Evolutionary conservation across 2,329 filamentous ascomycete species (phyloP).

Genomic region (Colletotrichum sidae): DNA sequence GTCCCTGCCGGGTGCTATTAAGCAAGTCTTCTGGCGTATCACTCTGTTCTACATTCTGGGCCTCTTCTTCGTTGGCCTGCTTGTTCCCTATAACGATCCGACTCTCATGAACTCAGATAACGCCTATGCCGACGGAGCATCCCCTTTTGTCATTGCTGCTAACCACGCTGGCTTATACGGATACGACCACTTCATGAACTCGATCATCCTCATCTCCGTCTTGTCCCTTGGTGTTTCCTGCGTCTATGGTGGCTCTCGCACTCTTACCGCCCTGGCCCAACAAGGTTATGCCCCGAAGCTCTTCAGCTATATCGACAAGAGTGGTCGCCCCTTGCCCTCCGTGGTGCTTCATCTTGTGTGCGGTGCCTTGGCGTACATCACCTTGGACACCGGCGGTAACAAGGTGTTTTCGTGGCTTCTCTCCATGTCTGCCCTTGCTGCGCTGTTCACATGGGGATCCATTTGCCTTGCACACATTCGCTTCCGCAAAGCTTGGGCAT

Average conservation of each 20-base stretch:
- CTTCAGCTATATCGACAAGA: slow-evolving; percentile 68
- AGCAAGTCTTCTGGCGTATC: slow-evolving; percentile 77
- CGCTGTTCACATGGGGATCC: slow-evolving; percentile 76
- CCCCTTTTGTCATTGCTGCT: slow-evolving; percentile 69
- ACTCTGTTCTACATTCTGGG: slow-evolving; percentile 67
- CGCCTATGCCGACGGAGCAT: slow-evolving; percentile 44
- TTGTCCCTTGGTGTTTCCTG: slow-evolving; percentile 69
- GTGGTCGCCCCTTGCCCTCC: slow-evolving; percentile 65
- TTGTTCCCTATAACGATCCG: slow-evolving; percentile 58
- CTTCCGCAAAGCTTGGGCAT: slow-evolving; percentile 73
- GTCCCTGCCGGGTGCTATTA: slow-evolving; percentile 83
- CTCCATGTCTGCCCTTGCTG: slow-evolving; percentile 72
- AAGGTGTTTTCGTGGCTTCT: slow-evolving; percentile 74
- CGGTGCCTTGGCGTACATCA: slow-evolving; percentile 63
- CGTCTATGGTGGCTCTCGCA: slow-evolving; percentile 70
- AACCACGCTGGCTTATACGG: slow-evolving; percentile 61
- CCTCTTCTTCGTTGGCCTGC: slow-evolving; percentile 63
- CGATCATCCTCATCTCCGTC: slow-evolving; percentile 69
- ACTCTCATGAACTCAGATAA: slow-evolving; percentile 47
- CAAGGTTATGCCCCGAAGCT: slow-evolving; percentile 69
- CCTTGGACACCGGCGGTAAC: slow-evolving; percentile 55
- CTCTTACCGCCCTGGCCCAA: slow-evolving; percentile 68
- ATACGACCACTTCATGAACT: slow-evolving; percentile 69
- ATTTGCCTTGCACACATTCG: slow-evolving; percentile 78
- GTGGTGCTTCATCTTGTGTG: slow-evolving; percentile 60